Percentiles rank a stretch among this genome's conserved stretches.
These are phyloP conservation scores for Lichina pygmaea DNA, from an alignment of 495 filamentous ascomycete species.

Conservation along the genomic window DNA sequence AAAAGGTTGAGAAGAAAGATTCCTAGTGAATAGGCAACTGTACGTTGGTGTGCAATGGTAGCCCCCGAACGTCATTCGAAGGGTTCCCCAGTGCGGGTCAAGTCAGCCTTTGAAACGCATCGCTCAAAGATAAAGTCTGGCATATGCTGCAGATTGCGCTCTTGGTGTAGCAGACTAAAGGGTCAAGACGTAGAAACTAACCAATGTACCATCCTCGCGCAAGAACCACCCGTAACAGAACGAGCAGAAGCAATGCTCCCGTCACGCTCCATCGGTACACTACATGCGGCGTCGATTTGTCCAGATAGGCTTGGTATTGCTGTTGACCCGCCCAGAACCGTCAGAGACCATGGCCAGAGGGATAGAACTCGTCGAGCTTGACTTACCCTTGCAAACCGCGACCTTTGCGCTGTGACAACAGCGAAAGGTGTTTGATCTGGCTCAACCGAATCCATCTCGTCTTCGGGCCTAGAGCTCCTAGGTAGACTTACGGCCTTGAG, in stretches of 20 bases:
- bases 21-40: slow-evolving; percentile 89
- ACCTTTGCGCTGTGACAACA: slow-evolving; percentile 63
- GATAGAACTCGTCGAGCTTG: slow-evolving; percentile 1
- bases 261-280: slow-evolving; percentile 77
- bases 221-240: slow-evolving; percentile 69
- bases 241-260: slow-evolving; percentile 39
- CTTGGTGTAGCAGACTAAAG: too few species aligned
- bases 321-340: slow-evolving; percentile 12
- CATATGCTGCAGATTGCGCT: too few species aligned
- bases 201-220: slow-evolving; percentile 98
- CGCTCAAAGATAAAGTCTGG: neutral
- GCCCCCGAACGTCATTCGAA: too few species aligned
- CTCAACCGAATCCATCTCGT: slow-evolving; percentile 47
- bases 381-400: slow-evolving; percentile 37
- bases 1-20: slow-evolving; percentile 99
- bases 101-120: neutral
- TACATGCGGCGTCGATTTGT: slow-evolving; percentile 69
- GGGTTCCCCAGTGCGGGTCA: too few species aligned
- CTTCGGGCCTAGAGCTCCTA: too few species aligned
- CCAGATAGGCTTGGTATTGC: slow-evolving; percentile 88
- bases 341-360: slow-evolving; percentile 5
- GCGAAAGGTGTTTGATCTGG: slow-evolving; percentile 63
- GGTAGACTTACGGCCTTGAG: too few species aligned
- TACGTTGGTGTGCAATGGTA: neutral
- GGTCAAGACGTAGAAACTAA: slow-evolving; percentile 15